Percentiles rank a stretch among this genome's conserved stretches.
These are phyloP conservation scores for Fraxinus albicans DNA, from an alignment of 305 asterid species.

Conservation along the genomic window DNA sequence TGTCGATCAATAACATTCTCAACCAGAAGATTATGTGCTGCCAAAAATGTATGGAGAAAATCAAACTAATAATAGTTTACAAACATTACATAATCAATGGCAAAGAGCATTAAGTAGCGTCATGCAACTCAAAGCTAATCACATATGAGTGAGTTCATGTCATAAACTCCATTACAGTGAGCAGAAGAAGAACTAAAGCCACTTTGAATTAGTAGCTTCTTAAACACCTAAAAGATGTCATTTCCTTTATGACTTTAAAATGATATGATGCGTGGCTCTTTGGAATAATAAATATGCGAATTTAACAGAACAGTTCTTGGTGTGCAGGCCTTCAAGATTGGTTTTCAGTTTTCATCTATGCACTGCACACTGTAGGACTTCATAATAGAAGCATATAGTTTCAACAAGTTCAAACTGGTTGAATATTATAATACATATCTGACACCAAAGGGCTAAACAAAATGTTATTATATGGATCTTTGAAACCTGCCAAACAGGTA, in stretches of 20 bases:
- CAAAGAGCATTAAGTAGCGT: not conserved
- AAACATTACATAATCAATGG: constrained; percentile 17
- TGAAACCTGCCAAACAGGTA: constrained; percentile 4
- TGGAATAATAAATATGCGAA: constrained; percentile 8
- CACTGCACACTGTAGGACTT: not conserved
- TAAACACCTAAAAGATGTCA: not conserved
- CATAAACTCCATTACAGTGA: constrained; percentile 13
- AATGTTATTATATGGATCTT: constrained; percentile 6
- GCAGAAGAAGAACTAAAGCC: constrained; percentile 7
- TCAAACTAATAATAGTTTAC: constrained; percentile 20
- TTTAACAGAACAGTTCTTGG: constrained; percentile 11
- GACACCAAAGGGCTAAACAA: not conserved
- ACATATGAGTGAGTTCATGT: not conserved
- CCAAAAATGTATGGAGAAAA: constrained; percentile 28
- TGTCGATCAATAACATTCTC: constrained; percentile 39
- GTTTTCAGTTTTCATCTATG: not conserved
- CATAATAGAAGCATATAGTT: not conserved
- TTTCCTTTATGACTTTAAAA: constrained; percentile 20
- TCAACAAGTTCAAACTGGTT: not conserved
- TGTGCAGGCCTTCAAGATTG: not conserved
- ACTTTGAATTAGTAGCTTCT: constrained; percentile 6
- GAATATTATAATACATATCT: constrained; percentile 10
- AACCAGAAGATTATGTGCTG: constrained; percentile 29
- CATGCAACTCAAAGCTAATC: constrained; percentile 5
- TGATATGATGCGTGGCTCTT: constrained; percentile 9